These are phyloP conservation scores for Vigna angularis DNA, from an alignment of 306 rosid species.

Conservation along the genomic window DNA sequence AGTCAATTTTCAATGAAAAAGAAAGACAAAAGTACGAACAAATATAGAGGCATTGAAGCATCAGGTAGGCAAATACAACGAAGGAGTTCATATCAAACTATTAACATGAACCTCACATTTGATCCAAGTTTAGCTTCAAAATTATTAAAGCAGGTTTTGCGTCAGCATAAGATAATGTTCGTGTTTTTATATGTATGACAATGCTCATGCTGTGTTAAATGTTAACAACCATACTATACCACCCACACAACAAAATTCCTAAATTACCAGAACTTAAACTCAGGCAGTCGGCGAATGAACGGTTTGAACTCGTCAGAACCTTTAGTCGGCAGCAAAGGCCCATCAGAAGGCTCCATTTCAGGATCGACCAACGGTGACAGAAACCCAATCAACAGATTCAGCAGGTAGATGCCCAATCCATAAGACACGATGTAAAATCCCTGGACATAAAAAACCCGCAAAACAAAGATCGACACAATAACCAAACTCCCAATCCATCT, in stretches of 20 bases:
- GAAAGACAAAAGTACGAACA: neutral
- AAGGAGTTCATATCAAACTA: neutral
- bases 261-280: constrained; percentile 88
- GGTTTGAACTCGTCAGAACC: constrained; percentile 92
- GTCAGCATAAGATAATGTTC: neutral
- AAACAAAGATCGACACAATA: constrained; percentile 50
- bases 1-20: neutral
- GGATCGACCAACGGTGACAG: constrained; percentile 88
- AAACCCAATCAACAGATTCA: constrained; percentile 85
- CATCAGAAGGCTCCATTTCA: constrained; percentile 63
- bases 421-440: constrained; percentile 83
- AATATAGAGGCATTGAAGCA: neutral
- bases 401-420: constrained; percentile 86
- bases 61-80: no score
- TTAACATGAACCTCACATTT: constrained; percentile 5
- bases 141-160: neutral
- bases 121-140: neutral
- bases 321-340: constrained; percentile 73
- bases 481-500: constrained; percentile 72
- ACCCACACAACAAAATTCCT: constrained; percentile 12
- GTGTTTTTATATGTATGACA: no score
- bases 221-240: neutral
- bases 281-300: constrained; percentile 89
- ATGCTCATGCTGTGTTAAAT: neutral
- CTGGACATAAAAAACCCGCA: constrained; percentile 69